phyloP scores from a whole-genome alignment of 23 red algal species.

The Gracilariopsis chorda region DNA sequence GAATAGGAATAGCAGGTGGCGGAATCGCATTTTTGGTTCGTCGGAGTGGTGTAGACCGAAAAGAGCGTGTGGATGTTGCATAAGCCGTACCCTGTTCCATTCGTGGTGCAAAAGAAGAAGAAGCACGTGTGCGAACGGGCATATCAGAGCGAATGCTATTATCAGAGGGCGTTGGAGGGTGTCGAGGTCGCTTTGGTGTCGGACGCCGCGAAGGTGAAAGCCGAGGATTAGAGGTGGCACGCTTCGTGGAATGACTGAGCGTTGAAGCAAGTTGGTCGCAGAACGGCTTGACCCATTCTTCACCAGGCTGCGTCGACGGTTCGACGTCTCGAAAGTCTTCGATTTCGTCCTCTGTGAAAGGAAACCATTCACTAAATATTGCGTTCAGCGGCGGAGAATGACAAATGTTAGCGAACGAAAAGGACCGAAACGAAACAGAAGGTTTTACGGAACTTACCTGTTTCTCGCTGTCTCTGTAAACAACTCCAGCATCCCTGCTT shows the following conservation, averaged over 20 bases:
- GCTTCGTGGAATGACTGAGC: background rate
- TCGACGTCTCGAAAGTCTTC: background rate
- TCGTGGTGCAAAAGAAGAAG: background rate
- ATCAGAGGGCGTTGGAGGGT: background rate
- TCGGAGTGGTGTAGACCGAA: too few species aligned
- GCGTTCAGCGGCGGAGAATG: background rate
- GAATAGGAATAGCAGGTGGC: too few species aligned
- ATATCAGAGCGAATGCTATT: background rate
- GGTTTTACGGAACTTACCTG: background rate
- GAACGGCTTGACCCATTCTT: slow-evolving; percentile 6
- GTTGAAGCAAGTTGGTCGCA: slow-evolving; percentile 15
- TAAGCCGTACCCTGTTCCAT: too few species aligned
- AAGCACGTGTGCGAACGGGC: background rate
- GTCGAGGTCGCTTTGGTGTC: slow-evolving; percentile 30
- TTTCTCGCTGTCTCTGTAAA: slow-evolving; percentile 22
- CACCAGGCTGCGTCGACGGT: background rate
- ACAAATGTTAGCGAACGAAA: background rate
- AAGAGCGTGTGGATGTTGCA: too few species aligned
- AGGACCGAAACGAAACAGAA: background rate
- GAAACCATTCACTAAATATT: slow-evolving; percentile 2
- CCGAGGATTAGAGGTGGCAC: background rate
- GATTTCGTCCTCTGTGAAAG: background rate
- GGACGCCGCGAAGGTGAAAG: background rate
- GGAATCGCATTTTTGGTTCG: too few species aligned
- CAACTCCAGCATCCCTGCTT: slow-evolving; percentile 14